A percentile compares a stretch with the other conserved stretches of the same genome.
phyloP scores from a whole-genome alignment of 129 eudicot genomes.

The Tagetes patula region DNA sequence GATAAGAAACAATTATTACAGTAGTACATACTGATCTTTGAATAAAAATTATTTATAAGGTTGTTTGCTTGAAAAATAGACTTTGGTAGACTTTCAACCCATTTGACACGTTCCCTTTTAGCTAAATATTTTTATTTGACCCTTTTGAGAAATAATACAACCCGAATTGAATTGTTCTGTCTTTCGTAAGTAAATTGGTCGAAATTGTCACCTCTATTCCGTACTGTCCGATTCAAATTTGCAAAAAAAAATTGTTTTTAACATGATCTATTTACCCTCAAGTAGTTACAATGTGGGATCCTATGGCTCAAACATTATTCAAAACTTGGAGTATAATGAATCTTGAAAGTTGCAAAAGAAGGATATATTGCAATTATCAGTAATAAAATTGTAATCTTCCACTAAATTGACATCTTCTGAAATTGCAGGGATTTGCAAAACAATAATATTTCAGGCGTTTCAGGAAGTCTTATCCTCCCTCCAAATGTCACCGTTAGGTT shows the following conservation, averaged over 20 bases:
- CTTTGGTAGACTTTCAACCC: neutral
- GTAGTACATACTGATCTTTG: neutral
- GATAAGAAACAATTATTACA: neutral
- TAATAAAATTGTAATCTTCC: conserved; percentile 19
- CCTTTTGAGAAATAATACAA: neutral
- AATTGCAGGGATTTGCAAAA: conserved; percentile 71
- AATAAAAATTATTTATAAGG: neutral
- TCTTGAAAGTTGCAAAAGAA: neutral
- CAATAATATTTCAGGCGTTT: conserved; percentile 58
- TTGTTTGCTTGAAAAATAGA: neutral
- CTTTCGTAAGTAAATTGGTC: neutral
- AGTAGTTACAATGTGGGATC: neutral
- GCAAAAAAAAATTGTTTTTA: neutral
- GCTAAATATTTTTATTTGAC: conserved; percentile 3
- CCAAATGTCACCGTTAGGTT: conserved; percentile 73
- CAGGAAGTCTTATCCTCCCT: conserved; percentile 53
- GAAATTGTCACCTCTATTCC: neutral
- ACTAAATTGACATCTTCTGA: conserved; percentile 16
- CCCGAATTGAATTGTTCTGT: neutral
- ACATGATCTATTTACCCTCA: neutral
- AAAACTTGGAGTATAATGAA: conserved; percentile 3
- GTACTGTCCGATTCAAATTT: neutral
- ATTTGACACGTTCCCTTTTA: neutral
- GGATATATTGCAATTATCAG: conserved; percentile 5
- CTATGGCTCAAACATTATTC: neutral